These are phyloP conservation scores for Pyrenopolyporus hunteri DNA, from an alignment of 495 filamentous ascomycete genomes.

Conservation along the genomic window DNA sequence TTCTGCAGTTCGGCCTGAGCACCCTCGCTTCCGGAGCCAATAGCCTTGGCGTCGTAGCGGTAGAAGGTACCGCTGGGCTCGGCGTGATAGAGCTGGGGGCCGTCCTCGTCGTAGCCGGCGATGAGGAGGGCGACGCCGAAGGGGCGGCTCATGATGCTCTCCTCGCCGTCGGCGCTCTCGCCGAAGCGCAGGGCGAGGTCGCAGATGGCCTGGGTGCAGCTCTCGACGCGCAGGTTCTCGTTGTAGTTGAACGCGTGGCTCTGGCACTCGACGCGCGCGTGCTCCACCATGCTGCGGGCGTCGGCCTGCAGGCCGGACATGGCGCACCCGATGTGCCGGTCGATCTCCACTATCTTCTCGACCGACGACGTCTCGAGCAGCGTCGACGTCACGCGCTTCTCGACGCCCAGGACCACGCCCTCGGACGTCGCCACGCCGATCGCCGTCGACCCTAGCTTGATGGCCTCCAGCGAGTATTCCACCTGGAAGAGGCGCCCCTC, in stretches of 20 bases:
- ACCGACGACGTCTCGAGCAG: slow-evolving; percentile 96
- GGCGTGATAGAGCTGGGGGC: slow-evolving; percentile 95
- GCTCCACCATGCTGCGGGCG: slow-evolving; percentile 94
- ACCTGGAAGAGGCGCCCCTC: slow-evolving; percentile 99
- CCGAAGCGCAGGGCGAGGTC: slow-evolving; percentile 96
- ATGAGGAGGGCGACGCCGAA: slow-evolving; percentile 97
- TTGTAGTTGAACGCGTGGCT: slow-evolving; percentile 97
- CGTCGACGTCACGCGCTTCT: slow-evolving; percentile 97
- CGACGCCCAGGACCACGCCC: slow-evolving; percentile 94
- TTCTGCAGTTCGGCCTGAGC: slow-evolving; percentile 98
- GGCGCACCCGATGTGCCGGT: slow-evolving; percentile 96
- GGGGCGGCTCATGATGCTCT: slow-evolving; percentile 95
- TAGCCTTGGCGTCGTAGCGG: slow-evolving; percentile 98
- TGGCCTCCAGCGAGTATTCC: slow-evolving; percentile 99
- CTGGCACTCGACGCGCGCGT: slow-evolving; percentile 96
- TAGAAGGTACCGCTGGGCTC: slow-evolving; percentile 98
- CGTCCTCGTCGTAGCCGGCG: slow-evolving; percentile 96
- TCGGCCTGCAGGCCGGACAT: slow-evolving; percentile 98
- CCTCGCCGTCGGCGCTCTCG: slow-evolving; percentile 96
- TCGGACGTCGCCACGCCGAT: slow-evolving; percentile 95
- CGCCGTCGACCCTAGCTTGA: slow-evolving; percentile 97
- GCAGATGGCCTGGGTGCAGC: slow-evolving; percentile 97
- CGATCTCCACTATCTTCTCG: slow-evolving; percentile 99
- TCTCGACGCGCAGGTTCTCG: slow-evolving; percentile 91
- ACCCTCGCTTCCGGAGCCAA: slow-evolving; percentile 94